Evolutionary conservation across 1,284 basidiomycete species (phyloP).

Genomic region (Rhodotorula sp.): DNA sequence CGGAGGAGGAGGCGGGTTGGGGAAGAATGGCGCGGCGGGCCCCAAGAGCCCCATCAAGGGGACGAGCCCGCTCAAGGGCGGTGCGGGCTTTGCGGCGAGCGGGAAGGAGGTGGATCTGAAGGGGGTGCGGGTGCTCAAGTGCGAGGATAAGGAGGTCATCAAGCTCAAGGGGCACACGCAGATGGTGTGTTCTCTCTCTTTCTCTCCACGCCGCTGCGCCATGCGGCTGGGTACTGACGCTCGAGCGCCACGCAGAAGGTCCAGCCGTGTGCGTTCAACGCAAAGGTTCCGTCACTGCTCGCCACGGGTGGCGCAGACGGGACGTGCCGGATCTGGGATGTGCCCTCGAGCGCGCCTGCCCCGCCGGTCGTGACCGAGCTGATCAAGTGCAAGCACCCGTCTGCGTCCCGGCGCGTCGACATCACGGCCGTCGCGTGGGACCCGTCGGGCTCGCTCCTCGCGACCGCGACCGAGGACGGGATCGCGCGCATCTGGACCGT

Average conservation of each 20-base stretch:
- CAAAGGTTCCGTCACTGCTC: constrained; percentile 62
- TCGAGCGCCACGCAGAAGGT: constrained; percentile 61
- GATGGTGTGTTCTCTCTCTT: constrained; percentile 17
- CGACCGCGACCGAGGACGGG: constrained; percentile 59
- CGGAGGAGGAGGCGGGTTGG: background rate
- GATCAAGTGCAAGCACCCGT: constrained; percentile 57
- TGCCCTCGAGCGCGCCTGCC: constrained; percentile 55
- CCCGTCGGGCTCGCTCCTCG: constrained; percentile 56
- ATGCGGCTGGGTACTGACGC: background rate
- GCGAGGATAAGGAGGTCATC: constrained; percentile 23
- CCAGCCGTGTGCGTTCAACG: constrained; percentile 78
- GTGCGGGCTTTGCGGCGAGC: background rate
- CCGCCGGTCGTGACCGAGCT: constrained; percentile 56
- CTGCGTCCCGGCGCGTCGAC: constrained; percentile 64
- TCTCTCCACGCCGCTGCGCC: background rate
- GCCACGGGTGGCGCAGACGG: constrained; percentile 79
- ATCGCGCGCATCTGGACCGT: constrained; percentile 63
- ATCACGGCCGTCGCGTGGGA: constrained; percentile 75
- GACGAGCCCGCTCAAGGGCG: background rate
- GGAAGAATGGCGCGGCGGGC: constrained; percentile 2
- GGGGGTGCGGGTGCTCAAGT: background rate
- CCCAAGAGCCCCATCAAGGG: constrained; percentile 10
- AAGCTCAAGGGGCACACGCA: constrained; percentile 41
- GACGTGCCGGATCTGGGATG: constrained; percentile 71
- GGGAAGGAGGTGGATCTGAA: constrained; percentile 1